Evolutionary conservation across 2,329 filamentous ascomycete species (phyloP), one percentile per base, ranked within the genome.

Genomic region (Beauveria sp.): DNA sequence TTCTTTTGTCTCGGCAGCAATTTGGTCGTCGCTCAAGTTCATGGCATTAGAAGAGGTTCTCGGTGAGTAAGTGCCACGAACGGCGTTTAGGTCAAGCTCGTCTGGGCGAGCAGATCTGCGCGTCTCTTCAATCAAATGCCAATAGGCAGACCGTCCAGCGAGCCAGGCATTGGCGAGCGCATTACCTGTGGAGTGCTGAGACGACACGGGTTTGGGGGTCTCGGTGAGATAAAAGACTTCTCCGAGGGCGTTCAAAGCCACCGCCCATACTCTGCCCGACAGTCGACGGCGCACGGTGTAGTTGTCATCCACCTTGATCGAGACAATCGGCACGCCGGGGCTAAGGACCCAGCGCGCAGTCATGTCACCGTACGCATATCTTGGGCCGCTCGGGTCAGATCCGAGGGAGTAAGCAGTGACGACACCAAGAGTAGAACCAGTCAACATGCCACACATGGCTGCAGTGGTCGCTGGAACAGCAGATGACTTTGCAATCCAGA

Each of bases 271-370:
- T 30, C 93, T 86, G 14, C 85, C 83, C 55, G 86, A 79, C 4
- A 82, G 77, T 70, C 87, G 87, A 34, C 93, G 86, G 67, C 86
- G 87, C 28, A 81, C 73, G 54, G 82, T 93, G 73, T 92, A 95
- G 58, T 85, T 85, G 30, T 96, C 92, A 68, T 99, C 95, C 7
- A 96, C 84, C 50, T 85, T 85, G 63, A 99, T 85, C 1, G 86
- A 84, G 59, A 97, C 83, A 64, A 99, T 95, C 0, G 95, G 95
- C 3, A 98, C 92, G 46, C 95, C 95, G 3, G 95, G 95, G 69
- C 91, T 92, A 14, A 98, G 79, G 10, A 91, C 86, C 93, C 93
- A 98, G 66, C 89, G 89, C 40, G 90, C 90, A 45, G 91, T 96
- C 66, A 95, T 82, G 68, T 96, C 89, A 4, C 92, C 92, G 46